Conservation (phyloP, 2,329 filamentous ascomycete species). For the Metarhizium album region DNA sequence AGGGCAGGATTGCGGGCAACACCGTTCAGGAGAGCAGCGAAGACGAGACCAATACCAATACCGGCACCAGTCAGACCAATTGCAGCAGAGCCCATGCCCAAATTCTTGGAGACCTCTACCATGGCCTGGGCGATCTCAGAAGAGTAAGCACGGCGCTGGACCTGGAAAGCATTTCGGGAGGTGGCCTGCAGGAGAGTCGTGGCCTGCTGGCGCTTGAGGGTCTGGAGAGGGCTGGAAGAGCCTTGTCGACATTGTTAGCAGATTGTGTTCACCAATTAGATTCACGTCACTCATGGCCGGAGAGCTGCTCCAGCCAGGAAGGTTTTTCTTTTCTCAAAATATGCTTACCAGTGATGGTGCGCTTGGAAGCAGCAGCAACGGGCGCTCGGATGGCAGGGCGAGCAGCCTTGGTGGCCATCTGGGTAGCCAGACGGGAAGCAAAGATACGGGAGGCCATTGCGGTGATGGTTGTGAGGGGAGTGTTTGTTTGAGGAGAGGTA, state of each 20-base stretch:
- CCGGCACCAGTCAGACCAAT: constrained; percentile 86
- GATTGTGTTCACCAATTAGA: constrained; percentile 23
- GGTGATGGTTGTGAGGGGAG: constrained; percentile 41
- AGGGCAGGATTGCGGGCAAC: constrained; percentile 91
- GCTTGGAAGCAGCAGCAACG: constrained; percentile 57
- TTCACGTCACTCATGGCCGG: constrained; percentile 11
- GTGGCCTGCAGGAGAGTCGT: constrained; percentile 56
- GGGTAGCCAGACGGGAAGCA: constrained; percentile 65
- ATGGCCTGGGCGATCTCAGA: constrained; percentile 82
- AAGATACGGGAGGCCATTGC: constrained; percentile 76
- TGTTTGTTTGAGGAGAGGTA: constrained; percentile 16
- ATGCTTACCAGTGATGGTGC: constrained; percentile 62
- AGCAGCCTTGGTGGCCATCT: constrained; percentile 68
- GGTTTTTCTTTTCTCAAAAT: constrained; percentile 15
- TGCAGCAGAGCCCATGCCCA: constrained; percentile 81
- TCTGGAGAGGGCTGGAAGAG: constrained; percentile 56
- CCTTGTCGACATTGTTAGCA: constrained; percentile 28
- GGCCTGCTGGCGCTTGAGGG: constrained; percentile 64
- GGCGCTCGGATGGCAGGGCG: constrained; percentile 61
- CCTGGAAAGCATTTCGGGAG: constrained; percentile 53
- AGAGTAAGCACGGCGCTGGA: constrained; percentile 66
- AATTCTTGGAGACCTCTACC: constrained; percentile 84
- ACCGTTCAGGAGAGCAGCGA: constrained; percentile 79
- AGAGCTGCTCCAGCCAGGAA: constrained; percentile 12
- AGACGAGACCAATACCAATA: constrained; percentile 94